Base-by-base conservation (phyloP, 495 filamentous ascomycete species). In the Parachaetomium inaequale region DNA sequence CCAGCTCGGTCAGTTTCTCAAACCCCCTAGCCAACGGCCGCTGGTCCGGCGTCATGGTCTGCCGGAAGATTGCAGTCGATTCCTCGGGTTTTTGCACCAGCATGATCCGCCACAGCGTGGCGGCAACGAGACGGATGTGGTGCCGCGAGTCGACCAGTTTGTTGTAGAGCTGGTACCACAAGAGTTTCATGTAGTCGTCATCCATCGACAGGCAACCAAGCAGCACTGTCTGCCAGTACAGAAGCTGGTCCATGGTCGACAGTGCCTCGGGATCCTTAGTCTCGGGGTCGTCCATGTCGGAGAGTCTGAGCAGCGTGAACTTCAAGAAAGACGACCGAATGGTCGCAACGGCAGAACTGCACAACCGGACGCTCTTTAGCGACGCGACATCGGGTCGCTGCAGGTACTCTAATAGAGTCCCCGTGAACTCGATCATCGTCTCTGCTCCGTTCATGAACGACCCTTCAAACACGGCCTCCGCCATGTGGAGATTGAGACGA, bases 141-240 rank as follows among this genome's bases (percentile, higher is more conserved):
- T 82, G 71, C 51, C 87, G 75, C 4, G 77, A 67, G 60, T 88
- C 87, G 40, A 93, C 84, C 49, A 97, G 74, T 66, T 90, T 92
- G 34, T 84, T 85, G 73, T 97, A 97, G 7, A 98, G 83, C 46
- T 95, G 82, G 66, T 95, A 98, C 79, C 91, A 96, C 19, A 97
- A 81, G 7, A 98, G 75, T 51, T 87, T 86, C 67, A 96, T 81
- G 68, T 89, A 88, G 14, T 88, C 85, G 23, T 87, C 84, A 55
- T 96, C 91, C 2, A 81, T 77, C 25, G 90, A 87, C 8, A 91
- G 82, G 29, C 88, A 82, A 32, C 85, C 84, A n/a, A 97, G 78
- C 36, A 97, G 82, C 26, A 96, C 89, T 14, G 89, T 90, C 70
- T 98, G 94, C 94, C 94, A 98, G 72, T 98, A 98, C 3, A 88